Evolutionary conservation across 208 protist species (phyloP).

Genomic region (Acanthamoeba lenticulata): DNA sequence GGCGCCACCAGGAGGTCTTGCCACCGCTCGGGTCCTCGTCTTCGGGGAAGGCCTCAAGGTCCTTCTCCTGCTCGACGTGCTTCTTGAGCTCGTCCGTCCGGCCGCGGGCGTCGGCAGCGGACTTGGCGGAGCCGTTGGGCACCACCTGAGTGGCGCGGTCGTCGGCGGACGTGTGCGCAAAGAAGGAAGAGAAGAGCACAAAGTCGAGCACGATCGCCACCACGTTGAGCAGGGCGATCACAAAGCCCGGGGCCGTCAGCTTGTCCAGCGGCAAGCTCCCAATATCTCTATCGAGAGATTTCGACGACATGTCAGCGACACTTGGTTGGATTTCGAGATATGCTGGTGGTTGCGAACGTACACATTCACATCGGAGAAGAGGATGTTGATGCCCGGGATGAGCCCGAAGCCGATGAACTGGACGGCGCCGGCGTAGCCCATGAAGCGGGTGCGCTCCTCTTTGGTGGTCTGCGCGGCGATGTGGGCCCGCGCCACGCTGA

Average conservation of each 20-base stretch:
- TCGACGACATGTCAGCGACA: too few relatives aligned
- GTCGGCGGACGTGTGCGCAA: neutral
- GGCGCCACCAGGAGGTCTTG: neutral
- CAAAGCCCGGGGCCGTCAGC: neutral
- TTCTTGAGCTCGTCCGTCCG: neutral
- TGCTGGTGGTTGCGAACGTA: neutral
- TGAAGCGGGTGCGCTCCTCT: neutral
- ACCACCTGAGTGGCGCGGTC: neutral
- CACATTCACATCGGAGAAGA: neutral
- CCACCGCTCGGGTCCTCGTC: neutral
- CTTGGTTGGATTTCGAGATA: neutral
- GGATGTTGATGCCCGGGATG: neutral
- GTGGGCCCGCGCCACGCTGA: neutral
- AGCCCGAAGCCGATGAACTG: slow-evolving; percentile 2
- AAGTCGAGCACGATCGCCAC: neutral
- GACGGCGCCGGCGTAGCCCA: neutral
- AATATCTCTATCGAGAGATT: neutral
- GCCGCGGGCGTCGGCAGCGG: neutral
- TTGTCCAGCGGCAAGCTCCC: neutral
- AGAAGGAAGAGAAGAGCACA: neutral
- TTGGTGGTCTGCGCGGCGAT: slow-evolving; percentile 11
- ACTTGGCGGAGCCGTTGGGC: neutral
- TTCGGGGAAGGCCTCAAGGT: neutral
- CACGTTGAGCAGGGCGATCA: neutral
- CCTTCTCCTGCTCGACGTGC: neutral